Base-by-base conservation (phyloP, 192 early-diverging fungal genomes). In the Umbelopsis vinacea region DNA sequence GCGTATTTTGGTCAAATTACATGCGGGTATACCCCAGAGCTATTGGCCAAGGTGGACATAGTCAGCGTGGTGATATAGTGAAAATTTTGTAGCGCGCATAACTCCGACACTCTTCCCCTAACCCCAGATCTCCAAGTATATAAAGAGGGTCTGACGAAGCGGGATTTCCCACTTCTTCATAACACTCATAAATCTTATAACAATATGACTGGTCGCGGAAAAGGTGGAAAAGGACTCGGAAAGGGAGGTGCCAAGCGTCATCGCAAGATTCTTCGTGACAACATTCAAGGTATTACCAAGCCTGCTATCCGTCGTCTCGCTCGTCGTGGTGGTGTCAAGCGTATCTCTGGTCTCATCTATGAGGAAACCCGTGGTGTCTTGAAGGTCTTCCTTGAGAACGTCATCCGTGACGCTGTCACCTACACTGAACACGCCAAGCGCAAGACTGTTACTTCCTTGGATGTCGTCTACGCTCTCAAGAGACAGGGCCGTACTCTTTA, bases 181-280 rank as follows among this genome's bases (percentile, higher is more conserved):
- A 60, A 60, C 55, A 60, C 55, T 35, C 26, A 60, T 35, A 60
- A 7, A 60, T 52, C 48, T 50, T 50, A 50, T 50, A 17, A 3
- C 48, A 50, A 50, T 50, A 50, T 98, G 97, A 90, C 97, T 90
- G 97, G 97, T 81, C 93, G 97, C 80, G 97, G 97, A 82, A 98
- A 98, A 88, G 97, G 97, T 83, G 97, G 97, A 88, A 98, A 98
- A 87, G 96, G 97, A 82, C 89, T 98, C 66, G 97, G 97, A 91
- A 98, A 98, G 91, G 97, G 97, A 55, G 97, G 97, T 55, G 97
- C 97, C 86, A 98, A 98, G 92, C 97, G 97, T 85, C 97, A 98
- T 86, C 92, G 97, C 85, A 98, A 98, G 92, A 98, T 98, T 91
- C 91, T 99, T 79, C 94, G 97, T 79, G 97, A 99, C 81, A 55